A percentile compares a stretch with the other conserved stretches of the same genome.
These are phyloP conservation scores for Silene uniflora DNA, from an alignment of 148 eudicot species.

Conservation along the genomic window DNA sequence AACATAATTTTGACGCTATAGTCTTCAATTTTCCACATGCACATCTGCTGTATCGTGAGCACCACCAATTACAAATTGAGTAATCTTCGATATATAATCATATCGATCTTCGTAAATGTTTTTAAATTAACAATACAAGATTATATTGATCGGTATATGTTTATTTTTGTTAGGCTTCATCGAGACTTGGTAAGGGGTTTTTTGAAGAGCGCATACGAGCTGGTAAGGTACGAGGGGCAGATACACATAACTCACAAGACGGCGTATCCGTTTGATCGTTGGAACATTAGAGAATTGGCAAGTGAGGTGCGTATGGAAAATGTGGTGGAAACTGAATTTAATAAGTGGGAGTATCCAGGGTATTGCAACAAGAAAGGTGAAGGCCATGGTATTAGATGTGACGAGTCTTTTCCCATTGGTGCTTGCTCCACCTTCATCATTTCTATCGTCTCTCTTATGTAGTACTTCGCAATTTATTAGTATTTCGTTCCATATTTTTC, in stretches of 20 bases:
- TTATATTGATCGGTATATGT: background rate
- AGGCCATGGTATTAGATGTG: slow-evolving; percentile 7
- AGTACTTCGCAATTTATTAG: no score
- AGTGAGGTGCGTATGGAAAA: no score
- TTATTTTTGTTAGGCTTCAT: slow-evolving; percentile 1
- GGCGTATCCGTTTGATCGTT: slow-evolving; percentile 19
- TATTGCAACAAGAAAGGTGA: slow-evolving; percentile 28
- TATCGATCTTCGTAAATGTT: no score
- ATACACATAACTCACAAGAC: slow-evolving; percentile 45
- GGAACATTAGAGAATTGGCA: slow-evolving; percentile 30
- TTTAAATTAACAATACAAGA: no score
- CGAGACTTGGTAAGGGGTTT: slow-evolving; percentile 24
- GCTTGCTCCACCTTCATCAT: slow-evolving; percentile 26
- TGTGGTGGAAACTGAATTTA: no score
- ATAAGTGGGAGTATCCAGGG: slow-evolving; percentile 26
- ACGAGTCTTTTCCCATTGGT: slow-evolving; percentile 25
- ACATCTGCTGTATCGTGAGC: background rate
- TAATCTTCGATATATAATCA: no score
- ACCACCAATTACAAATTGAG: slow-evolving; percentile 14
- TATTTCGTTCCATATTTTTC: no score
- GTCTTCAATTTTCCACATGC: slow-evolving; percentile 38
- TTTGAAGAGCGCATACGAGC: slow-evolving; percentile 20
- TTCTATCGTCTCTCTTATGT: background rate
- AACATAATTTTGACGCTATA: slow-evolving; percentile 21
- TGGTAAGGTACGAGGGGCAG: slow-evolving; percentile 21